Base-by-base conservation (phyloP, 2,329 filamentous ascomycete genomes). In the Chrysosporium queenslandicum region DNA sequence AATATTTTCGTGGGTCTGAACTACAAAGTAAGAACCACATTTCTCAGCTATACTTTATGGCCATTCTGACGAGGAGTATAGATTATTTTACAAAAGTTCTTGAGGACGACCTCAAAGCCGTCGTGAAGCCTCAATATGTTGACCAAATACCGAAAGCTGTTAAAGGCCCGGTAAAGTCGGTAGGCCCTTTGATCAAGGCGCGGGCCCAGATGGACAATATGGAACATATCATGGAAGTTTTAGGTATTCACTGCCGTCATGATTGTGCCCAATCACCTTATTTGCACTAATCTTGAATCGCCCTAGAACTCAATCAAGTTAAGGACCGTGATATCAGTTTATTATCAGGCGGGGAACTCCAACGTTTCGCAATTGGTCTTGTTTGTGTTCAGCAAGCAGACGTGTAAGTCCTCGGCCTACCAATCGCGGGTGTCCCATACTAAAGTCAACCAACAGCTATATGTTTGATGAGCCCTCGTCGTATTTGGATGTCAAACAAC, bases 381-480 rank as follows among this genome's bases (percentile, higher is more conserved):
- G 89, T 95, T 58, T 95, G 90, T 64, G 90, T 97, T 20, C 91
- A 97, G 70, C 83, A 94, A 64, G 91, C 91, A 61, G 92, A 98
- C 69, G 88, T 94, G 74, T 82, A 75, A 66, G 77, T 66, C 46
- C 11, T 29, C 20, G 8, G 14, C 23, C 6, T 27, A 16, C 8
- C n/a, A 53, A 16, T 40, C 51, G 20, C 20, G 54, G 36, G 20
- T 39, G 23, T 8, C 46, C 29, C 4, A 12, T 32, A 27, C 18
- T 41, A 40, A 23, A 29, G 7, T 20, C 16, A 20, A 8, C 34
- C 20, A 25, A n/a, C 59, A 80, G 74, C 9, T 98, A 98, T 78
- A 97, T 98, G 92, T 98, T 98, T 65, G 92, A 98, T 71, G 92
- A 98, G 76, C 94, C 94, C 16, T 97, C 91, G 37, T 98, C 92